Conservation (phyloP, 2,329 filamentous ascomycete genomes). For the Mariannaea sp. region DNA sequence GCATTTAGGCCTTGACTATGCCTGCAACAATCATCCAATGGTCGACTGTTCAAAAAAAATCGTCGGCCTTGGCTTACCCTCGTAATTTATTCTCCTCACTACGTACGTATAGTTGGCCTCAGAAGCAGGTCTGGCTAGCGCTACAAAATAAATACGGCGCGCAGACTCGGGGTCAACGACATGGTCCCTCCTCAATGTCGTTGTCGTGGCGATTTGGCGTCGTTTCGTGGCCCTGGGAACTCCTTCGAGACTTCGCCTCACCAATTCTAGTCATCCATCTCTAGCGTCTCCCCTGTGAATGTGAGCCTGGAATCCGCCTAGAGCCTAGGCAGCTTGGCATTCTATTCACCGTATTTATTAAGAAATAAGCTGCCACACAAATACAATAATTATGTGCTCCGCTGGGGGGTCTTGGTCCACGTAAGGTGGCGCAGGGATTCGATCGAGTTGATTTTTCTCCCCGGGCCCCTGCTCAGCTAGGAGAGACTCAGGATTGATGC, state of each 20-base stretch:
- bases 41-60: background rate
- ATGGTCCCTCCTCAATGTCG: constrained; percentile 16
- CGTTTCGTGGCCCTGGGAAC: constrained; percentile 27
- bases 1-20: background rate
- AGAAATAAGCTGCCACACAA: too few relatives aligned
- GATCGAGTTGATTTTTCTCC: background rate
- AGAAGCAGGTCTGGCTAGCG: constrained; percentile 1
- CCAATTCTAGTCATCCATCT: too few relatives aligned
- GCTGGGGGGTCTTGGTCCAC: too few relatives aligned
- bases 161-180: background rate
- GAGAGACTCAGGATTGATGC: background rate
- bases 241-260: constrained; percentile 7
- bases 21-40: background rate
- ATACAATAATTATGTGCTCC: too few relatives aligned
- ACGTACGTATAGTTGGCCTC: background rate
- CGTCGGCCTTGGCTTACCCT: background rate
- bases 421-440: background rate
- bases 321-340: background rate
- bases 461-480: background rate
- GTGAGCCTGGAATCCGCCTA: background rate
- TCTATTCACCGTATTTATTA: background rate
- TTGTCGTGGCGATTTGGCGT: constrained; percentile 39
- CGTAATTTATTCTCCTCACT: background rate
- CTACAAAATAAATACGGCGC: too few relatives aligned
- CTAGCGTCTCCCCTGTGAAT: background rate